phyloP scores from a whole-genome alignment of 345 rosid species.

The Salix brachista region DNA sequence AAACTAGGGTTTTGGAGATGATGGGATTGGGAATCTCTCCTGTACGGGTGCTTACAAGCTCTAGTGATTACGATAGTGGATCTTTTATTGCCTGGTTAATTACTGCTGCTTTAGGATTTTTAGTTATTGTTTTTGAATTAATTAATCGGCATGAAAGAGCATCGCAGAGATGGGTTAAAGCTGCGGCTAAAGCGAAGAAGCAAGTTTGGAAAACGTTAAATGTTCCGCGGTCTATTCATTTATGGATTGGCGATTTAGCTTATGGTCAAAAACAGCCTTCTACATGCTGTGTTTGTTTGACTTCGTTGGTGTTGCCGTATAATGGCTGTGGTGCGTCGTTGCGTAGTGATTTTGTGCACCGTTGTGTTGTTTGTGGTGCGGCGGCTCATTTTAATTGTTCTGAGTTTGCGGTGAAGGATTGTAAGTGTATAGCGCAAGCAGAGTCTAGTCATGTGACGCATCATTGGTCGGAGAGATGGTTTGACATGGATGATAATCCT shows the following conservation, averaged over 20 bases:
- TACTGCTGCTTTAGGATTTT: not conserved
- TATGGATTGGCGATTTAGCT: not conserved
- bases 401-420: not conserved
- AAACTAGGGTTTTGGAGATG: not conserved
- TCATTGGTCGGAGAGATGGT: not conserved
- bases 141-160: not conserved
- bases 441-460: not conserved
- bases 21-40: not conserved
- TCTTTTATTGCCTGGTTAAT: constrained; percentile 1
- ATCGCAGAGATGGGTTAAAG: not conserved
- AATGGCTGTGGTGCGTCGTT: not conserved
- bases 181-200: not conserved
- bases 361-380: not conserved
- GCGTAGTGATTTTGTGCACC: not conserved
- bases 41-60: not conserved
- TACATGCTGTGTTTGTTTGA: not conserved
- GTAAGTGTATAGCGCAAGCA: not conserved
- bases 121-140: not conserved
- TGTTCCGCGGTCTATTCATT: not conserved
- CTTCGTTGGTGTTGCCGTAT: not conserved
- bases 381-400: not conserved
- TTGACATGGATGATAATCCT: not conserved
- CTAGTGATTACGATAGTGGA: not conserved
- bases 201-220: not conserved
- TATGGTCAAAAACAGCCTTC: not conserved